Base-by-base conservation (phyloP, 2,329 filamentous ascomycete genomes). In the Aspergillus phoenicis region DNA sequence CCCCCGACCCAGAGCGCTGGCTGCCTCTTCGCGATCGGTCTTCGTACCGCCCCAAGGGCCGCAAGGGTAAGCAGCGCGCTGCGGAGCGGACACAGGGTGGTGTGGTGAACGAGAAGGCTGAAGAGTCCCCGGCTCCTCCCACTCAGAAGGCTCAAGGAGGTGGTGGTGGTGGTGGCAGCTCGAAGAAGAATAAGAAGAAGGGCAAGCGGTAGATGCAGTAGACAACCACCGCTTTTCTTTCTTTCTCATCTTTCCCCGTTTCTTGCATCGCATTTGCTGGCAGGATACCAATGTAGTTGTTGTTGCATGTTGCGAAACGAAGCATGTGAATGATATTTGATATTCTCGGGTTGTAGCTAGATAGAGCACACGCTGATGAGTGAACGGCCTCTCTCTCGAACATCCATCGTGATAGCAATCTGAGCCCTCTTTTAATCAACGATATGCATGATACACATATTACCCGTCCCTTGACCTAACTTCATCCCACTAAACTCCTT, bases 1-100 rank as follows among this genome's bases (percentile, higher is more conserved):
- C 87, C 66, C 85, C 91, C 36, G 95, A 99, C 75, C 89, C 92
- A 0, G 95, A 99, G 78, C 85, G 95, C 64, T 99, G 95, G 95
- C 79, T 99, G 62, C 94, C 95, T 11, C 82, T 98, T 70, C 88
- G 90, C 56, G 95, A 99, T 75, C 85, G 95, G 60, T 95, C 91
- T 68, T 91, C 87, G 43, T 99, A 97, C 78, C 83, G 90, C 52
- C 93, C 93, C 7, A 97, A 95, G 81, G 93, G 93, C 5, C 93
- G 90, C 81, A 96, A 97, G 83, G 91, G 91, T 58, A 94, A 92
- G 83, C 89, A 93, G 84, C 90, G 89, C 79, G 88, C 87, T 4
- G 82, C 84, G 63, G 90, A 91, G 67, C 81, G 89, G 43, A 97
- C 91, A 8, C 95, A 98, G 75, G 95, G 95, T 62, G 94, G 93